Evolutionary conservation across 768 basidiomycete species (phyloP), one percentile per base, ranked within the genome.

Genomic region (Lactarius pseudohatsudake): DNA sequence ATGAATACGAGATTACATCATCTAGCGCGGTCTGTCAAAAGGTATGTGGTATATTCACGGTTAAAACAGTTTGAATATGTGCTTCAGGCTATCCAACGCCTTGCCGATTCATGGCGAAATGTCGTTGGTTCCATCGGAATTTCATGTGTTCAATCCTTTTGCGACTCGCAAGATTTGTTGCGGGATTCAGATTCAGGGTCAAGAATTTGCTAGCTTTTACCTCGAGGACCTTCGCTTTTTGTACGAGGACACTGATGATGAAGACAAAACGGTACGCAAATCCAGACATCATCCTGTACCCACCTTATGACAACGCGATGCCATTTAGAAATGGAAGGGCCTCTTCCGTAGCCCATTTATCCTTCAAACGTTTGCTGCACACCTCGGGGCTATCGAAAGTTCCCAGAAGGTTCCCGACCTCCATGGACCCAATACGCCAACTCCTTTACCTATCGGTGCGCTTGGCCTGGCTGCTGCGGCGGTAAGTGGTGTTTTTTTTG

Each of bases 31-130:
- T 59, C 8, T 59, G 40, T 59, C 16, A n/a, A 20, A 59, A 59
- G 11, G 59, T 59, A 59, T 32, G 9, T 34, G 34, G 9, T 34
- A 7, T 6, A 34, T 34, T 34, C 9, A 9, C 9, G 5, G 34
- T 34, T 34, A 34, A 9, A 9, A 34, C 9, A 6, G 5, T 34
- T 34, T 34, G 9, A 34, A 34, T 9, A 1, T 34, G 47, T n/a
- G 1, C n/a, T 59, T 59, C 30, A 59, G 59, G 34, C 59, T 0
- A 22, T 59, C 8, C 59, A 59, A 59, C 20, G n/a, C 41, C 11
- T 15, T 5, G 41, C 41, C 2, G 59, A 59, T n/a, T 59, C 30
- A 11, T 59, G 43, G 43, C 10, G 30, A 2, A 59, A 45, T 43
- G 28, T 45, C 32, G 20, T 59, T 20, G 59, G 43, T 7, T 45